These are phyloP conservation scores for Roridomyces roridus DNA, from an alignment of 768 basidiomycete genomes.

Conservation along the genomic window DNA sequence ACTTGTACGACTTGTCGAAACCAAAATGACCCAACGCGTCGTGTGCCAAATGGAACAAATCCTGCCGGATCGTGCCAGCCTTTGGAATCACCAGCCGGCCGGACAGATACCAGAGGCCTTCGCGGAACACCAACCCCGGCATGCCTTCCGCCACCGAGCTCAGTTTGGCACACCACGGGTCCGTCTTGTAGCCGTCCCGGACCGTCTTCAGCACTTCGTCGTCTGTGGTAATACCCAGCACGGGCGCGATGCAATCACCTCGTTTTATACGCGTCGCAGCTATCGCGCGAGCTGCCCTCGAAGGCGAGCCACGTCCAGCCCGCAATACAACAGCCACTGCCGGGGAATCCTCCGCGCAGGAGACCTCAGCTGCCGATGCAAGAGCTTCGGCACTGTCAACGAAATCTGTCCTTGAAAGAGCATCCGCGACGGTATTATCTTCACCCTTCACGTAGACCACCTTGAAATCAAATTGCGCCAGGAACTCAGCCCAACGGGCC, in stretches of 20 bases:
- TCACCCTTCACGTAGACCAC: slow-evolving; percentile 36
- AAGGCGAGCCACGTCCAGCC: too few relatives aligned
- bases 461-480: slow-evolving; percentile 34
- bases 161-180: slow-evolving; percentile 13
- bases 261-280: background rate
- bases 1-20: slow-evolving; percentile 23
- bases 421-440: slow-evolving; percentile 36
- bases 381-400: background rate
- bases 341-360: too few relatives aligned
- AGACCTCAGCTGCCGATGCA: background rate
- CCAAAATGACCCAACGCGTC: slow-evolving; percentile 25
- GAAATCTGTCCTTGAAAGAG: slow-evolving; percentile 28
- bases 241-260: background rate
- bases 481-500: slow-evolving; percentile 34
- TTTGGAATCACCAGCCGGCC: slow-evolving; percentile 1
- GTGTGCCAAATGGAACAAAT: slow-evolving; percentile 23
- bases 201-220: background rate
- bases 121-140: background rate
- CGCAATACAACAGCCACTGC: too few relatives aligned
- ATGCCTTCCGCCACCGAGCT: background rate
- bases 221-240: background rate
- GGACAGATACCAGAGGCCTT: slow-evolving; percentile 5
- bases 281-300: too few relatives aligned
- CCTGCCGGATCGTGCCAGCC: background rate
- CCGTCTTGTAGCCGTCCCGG: background rate